Percentiles rank a stretch among this genome's conserved stretches.
These are phyloP conservation scores for Pseudogymnoascus pannorum DNA, from an alignment of 2,329 filamentous ascomycete species.

Conservation along the genomic window DNA sequence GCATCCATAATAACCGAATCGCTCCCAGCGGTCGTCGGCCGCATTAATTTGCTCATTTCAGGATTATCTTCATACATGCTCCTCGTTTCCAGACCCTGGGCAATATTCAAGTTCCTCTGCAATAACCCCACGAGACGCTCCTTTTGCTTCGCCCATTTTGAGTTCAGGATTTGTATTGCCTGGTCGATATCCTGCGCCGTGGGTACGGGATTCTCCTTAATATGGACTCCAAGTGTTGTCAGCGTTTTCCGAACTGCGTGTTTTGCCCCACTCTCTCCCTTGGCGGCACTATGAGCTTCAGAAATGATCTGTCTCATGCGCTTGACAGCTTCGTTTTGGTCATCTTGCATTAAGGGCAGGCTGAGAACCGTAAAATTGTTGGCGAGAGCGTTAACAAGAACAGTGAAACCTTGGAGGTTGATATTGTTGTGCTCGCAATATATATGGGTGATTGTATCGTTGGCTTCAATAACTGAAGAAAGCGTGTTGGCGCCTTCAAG, in stretches of 20 bases:
- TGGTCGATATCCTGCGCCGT: conserved; percentile 28
- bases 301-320: conserved; percentile 30
- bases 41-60: conserved; percentile 21
- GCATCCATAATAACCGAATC: conserved; percentile 27
- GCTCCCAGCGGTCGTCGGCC: conserved; percentile 27
- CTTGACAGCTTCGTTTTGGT: conserved; percentile 53
- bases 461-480: conserved; percentile 59
- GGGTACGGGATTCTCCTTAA: conserved; percentile 20
- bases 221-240: conserved; percentile 22
- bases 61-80: conserved; percentile 13
- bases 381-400: conserved; percentile 60
- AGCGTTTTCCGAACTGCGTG: conserved; percentile 25
- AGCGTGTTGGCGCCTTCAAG: conserved; percentile 62
- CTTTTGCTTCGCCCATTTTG: conserved; percentile 26
- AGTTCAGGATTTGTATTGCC: conserved; percentile 23
- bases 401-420: conserved; percentile 61
- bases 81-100: conserved; percentile 17
- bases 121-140: conserved; percentile 24
- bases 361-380: conserved; percentile 55
- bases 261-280: conserved; percentile 20
- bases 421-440: conserved; percentile 68
- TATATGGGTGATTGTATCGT: conserved; percentile 54
- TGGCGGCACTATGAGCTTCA: conserved; percentile 18
- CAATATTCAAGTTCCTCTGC: conserved; percentile 26
- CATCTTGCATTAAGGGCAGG: conserved; percentile 56